phyloP scores from a whole-genome alignment of 2,329 filamentous ascomycete species.

The Madurella fahalii region DNA sequence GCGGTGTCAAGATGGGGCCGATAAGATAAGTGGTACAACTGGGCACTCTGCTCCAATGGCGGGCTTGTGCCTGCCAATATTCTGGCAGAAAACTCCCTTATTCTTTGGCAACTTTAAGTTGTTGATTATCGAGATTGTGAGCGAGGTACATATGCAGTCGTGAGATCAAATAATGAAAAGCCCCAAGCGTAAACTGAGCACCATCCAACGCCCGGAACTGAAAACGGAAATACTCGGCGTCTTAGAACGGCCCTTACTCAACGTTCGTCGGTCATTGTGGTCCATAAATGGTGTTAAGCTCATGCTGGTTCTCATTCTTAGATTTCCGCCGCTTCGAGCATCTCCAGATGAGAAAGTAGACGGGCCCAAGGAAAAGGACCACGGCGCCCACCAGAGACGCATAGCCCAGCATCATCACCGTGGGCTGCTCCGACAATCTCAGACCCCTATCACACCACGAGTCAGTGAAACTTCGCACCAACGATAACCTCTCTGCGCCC shows the following conservation, averaged over 20 bases:
- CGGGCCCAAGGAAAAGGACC: constrained; percentile 18
- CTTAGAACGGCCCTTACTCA: background rate
- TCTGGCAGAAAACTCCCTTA: too few species aligned
- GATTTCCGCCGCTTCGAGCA: constrained; percentile 15
- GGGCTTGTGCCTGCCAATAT: too few species aligned
- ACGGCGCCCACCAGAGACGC: constrained; percentile 21
- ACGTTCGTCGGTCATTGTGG: constrained; percentile 8
- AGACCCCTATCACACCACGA: constrained; percentile 19
- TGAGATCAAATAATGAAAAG: too few species aligned
- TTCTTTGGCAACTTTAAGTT: too few species aligned
- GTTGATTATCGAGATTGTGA: too few species aligned
- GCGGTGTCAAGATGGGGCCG: too few species aligned
- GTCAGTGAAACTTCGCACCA: background rate
- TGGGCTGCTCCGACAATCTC: constrained; percentile 20
- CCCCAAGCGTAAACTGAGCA: too few species aligned
- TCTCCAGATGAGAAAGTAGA: constrained; percentile 24
- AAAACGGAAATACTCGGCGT: too few species aligned
- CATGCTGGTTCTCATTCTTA: constrained; percentile 16
- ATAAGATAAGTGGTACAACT: too few species aligned
- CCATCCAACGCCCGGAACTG: too few species aligned
- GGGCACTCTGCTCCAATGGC: too few species aligned
- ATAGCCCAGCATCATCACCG: constrained; percentile 23
- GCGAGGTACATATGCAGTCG: too few species aligned
- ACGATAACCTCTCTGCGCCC: background rate
- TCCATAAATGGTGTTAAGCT: constrained; percentile 23